Evolutionary conservation across 768 basidiomycete species (phyloP).

Genomic region (Piloderma croceum): DNA sequence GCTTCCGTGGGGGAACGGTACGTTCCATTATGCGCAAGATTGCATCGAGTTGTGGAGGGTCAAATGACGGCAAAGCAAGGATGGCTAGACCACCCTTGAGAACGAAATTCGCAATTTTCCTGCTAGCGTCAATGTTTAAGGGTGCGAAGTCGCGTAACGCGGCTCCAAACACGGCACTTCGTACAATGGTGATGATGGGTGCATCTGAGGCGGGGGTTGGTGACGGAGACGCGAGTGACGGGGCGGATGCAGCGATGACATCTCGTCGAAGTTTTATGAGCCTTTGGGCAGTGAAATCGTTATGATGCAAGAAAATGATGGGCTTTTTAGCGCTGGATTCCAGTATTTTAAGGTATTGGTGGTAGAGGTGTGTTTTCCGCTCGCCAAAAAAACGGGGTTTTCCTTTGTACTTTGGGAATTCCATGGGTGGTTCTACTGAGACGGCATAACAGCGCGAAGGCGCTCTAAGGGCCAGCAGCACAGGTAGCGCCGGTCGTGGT

Average conservation of each 20-base stretch:
- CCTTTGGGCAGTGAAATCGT: slow-evolving; percentile 64
- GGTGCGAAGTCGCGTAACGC: slow-evolving; percentile 58
- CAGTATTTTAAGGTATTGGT: slow-evolving; percentile 73
- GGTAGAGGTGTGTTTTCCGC: slow-evolving; percentile 77
- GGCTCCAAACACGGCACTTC: slow-evolving; percentile 76
- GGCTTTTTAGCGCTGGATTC: slow-evolving; percentile 49
- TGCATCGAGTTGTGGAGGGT: slow-evolving; percentile 67
- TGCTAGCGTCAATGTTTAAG: slow-evolving; percentile 42
- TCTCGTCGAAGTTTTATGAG: slow-evolving; percentile 66
- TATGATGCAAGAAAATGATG: slow-evolving; percentile 74
- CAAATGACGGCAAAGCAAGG: slow-evolving; percentile 57
- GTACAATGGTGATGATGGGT: slow-evolving; percentile 55
- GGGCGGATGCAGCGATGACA: slow-evolving; percentile 45
- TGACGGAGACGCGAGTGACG: slow-evolving; percentile 29
- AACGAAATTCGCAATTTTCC: slow-evolving; percentile 50
- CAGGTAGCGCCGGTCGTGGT: background rate
- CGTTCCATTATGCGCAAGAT: slow-evolving; percentile 65
- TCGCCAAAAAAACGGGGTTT: slow-evolving; percentile 65
- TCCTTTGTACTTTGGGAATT: slow-evolving; percentile 48
- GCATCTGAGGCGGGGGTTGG: slow-evolving; percentile 20
- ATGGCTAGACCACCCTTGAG: slow-evolving; percentile 62
- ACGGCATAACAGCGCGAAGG: slow-evolving; percentile 47
- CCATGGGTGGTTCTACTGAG: slow-evolving; percentile 46
- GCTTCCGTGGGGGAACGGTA: slow-evolving; percentile 54
- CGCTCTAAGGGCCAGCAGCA: background rate